Evolutionary conservation across 2,329 filamentous ascomycete species (phyloP), one percentile per base, ranked within the genome.

Genomic region (Sphaerulina populicola): DNA sequence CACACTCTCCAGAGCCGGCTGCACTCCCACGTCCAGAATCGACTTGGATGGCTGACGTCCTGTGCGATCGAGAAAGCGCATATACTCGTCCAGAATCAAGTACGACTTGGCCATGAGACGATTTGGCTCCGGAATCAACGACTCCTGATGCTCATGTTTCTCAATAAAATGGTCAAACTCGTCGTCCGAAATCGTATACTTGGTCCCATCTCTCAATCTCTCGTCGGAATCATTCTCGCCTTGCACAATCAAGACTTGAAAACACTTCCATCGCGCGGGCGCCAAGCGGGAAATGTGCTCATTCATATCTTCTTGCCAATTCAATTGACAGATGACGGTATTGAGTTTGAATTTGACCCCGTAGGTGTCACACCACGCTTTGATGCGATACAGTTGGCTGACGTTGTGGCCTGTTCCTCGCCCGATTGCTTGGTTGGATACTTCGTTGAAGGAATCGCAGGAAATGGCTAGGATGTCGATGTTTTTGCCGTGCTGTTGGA

Each of bases 381-480:
- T 35, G 10, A 35, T 9, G 0, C 31, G 31, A 12, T 35, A 12
- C 1, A 35, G 12, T 9, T 35, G 31, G 2, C 2, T 9, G 5
- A 35, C 31, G 31, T 35, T 35, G 31, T 9, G 31, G 10, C 31
- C 31, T 35, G 31, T 35, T 6, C 31, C 31, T n/a, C 31, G 6
- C 12, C 31, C 31, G 8, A 35, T 35, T 1, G 9, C 2, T 23
- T 69, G 68, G 61, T 79, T 79, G 1, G 74, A 77, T 18, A 60
- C 53, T 49, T 72, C 68, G 51, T 76, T 54, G 57, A 79, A 78
- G 4, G 73, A 78, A 60, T 79, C 76, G 61, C 76, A 80, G 5
- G 71, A 75, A 0, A 79, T 69, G 18, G 74, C 77, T 11, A 80
- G 62, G 47, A 80, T 75, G 59, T 80, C 76, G 33, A 80, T 60